These are phyloP conservation scores for Pulicaria dysenterica DNA, from an alignment of 129 eudicot genomes.

Conservation along the genomic window DNA sequence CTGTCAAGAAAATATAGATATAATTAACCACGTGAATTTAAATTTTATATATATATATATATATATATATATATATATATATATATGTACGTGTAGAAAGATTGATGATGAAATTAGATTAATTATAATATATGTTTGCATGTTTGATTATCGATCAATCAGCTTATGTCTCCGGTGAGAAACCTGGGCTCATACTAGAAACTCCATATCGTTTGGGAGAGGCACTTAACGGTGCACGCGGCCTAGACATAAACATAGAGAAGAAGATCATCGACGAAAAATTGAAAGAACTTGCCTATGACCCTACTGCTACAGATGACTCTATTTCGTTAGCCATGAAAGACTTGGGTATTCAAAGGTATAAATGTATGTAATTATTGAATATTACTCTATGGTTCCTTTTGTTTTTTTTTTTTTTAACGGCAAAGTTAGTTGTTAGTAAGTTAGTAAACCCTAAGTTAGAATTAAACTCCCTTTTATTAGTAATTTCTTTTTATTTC, in stretches of 20 bases:
- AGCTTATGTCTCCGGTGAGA: slow-evolving; percentile 65
- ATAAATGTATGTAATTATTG: background rate
- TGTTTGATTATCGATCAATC: background rate
- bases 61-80: too few species aligned
- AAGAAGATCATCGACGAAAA: slow-evolving; percentile 42
- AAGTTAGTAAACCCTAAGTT: too few species aligned
- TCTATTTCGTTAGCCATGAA: slow-evolving; percentile 49
- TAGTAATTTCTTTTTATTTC: background rate
- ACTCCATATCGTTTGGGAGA: slow-evolving; percentile 49
- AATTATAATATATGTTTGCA: background rate
- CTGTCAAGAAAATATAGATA: too few species aligned
- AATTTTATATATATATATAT: too few species aligned
- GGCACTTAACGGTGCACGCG: slow-evolving; percentile 41
- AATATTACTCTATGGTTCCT: too few species aligned
- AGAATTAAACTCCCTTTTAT: too few species aligned
- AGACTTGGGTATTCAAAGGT: slow-evolving; percentile 62
- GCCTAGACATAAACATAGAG: slow-evolving; percentile 50
- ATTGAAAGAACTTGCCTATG: slow-evolving; percentile 39
- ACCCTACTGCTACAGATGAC: slow-evolving; percentile 28
- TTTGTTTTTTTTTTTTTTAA: too few species aligned
- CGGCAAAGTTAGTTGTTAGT: too few species aligned
- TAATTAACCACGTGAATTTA: too few species aligned
- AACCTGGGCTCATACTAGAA: slow-evolving; percentile 51
- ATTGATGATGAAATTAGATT: too few species aligned
- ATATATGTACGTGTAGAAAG: too few species aligned